A percentile compares a stretch with the other conserved stretches of the same genome.
Evolutionary conservation across 805 yeast species (phyloP).

Genomic region (Wickerhamomyces ciferrii): DNA sequence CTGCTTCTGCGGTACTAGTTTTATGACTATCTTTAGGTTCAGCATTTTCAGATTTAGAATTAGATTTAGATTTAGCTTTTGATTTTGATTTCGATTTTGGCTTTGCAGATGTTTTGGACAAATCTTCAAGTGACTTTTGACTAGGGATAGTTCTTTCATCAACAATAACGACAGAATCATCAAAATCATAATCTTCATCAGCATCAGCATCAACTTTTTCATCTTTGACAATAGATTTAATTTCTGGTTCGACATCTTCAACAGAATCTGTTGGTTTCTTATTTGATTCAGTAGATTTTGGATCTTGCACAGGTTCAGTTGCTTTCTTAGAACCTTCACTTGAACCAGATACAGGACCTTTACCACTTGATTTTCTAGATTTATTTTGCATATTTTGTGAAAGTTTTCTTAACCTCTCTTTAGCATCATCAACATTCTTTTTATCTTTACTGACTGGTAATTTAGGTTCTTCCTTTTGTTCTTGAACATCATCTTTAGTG

Average conservation of each 20-base stretch:
- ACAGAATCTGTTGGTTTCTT: neutral
- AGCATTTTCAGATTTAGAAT: too few species aligned
- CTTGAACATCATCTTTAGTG: neutral
- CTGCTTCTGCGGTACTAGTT: too few species aligned
- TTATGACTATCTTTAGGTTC: too few species aligned
- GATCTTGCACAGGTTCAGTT: too few species aligned
- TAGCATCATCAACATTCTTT: neutral
- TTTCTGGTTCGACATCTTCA: neutral
- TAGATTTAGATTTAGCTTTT: too few species aligned
- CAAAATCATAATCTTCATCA: conserved; percentile 2
- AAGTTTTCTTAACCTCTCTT: neutral
- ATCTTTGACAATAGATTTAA: conserved; percentile 8
- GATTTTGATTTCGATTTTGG: too few species aligned
- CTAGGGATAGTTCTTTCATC: neutral
- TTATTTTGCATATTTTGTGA: neutral
- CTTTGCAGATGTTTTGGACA: neutral
- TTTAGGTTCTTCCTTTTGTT: neutral
- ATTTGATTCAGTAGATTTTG: neutral
- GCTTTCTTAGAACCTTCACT: too few species aligned
- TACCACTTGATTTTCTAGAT: neutral
- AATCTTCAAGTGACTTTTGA: neutral
- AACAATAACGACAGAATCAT: conserved; percentile 1
- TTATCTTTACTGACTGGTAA: neutral
- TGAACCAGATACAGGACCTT: neutral
- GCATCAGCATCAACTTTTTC: conserved; percentile 7